Evolutionary conservation across 108 stramenopile species (phyloP), one percentile per base, ranked within the genome.

Genomic region (Fragilaria crotonensis): DNA sequence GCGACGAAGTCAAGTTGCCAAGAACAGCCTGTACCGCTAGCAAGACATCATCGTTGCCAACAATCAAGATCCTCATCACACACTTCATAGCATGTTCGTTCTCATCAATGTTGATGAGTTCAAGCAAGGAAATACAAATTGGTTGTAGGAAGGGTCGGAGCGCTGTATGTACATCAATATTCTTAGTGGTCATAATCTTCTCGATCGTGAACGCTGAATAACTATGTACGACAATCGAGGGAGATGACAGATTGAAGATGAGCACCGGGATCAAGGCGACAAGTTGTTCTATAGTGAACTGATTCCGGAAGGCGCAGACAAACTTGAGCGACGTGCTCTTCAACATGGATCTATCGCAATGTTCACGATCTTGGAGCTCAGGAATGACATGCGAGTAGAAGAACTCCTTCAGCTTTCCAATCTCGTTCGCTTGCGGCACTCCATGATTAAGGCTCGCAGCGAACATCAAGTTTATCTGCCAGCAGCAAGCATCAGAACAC

Each of bases 21-120:
- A 94, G 67, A 26, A 97, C 87, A 57, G 90, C 78, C 54, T 71
- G 70, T n/a, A 90, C 85, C 26, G 95, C 81, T 14, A 90, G 80
- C n/a, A 92, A 47, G n/a, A 96, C 67, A 68, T 80, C 85, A 22
- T 87, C 85, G 48, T 92, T 79, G 4, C 85, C 89, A 18, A 71
- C 62, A 62, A 66, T 70, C 22, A 97, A 68, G 3, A 87, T 54
- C 57, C 97, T 77, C 97, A 98, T 97, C 52, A 97, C 72, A 56
- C 93, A 90, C 68, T 98, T 97, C 97, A 97, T 97, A 25, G 96
- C 93, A 66, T 98, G 95, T 47, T 95, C 95, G 71, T 99, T 99
- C 60, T 97, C 95, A 52, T 85, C 70, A 20, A 41, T 44, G 53
- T 92, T 80, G 26, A 94, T 65, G 55, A 96, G 93, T 5, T 67